These are phyloP conservation scores for Pseudonectria buxi DNA, from an alignment of 2,329 filamentous ascomycete species.

Conservation along the genomic window DNA sequence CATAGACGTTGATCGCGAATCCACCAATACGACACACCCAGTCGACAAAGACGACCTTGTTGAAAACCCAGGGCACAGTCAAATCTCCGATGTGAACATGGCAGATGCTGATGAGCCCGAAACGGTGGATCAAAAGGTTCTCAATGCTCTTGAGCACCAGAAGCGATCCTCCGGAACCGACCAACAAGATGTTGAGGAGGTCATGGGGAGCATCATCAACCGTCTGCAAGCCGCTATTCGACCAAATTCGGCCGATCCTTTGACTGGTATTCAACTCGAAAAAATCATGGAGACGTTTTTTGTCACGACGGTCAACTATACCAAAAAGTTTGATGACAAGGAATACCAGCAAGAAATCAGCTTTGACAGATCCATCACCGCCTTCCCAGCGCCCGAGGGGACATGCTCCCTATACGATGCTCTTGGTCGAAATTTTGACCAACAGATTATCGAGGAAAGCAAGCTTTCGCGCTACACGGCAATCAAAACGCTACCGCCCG, in stretches of 20 bases:
- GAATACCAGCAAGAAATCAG: constrained; percentile 37
- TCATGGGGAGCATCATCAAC: constrained; percentile 87
- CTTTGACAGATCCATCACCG: constrained; percentile 58
- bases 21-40: constrained; percentile 1
- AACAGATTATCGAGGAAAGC: constrained; percentile 64
- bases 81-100: constrained; percentile 22
- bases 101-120: constrained; percentile 24
- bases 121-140: constrained; percentile 40
- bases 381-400: constrained; percentile 46
- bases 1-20: not conserved
- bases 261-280: constrained; percentile 71
- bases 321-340: constrained; percentile 42
- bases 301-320: constrained; percentile 54
- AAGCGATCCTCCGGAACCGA: constrained; percentile 47
- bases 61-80: not conserved
- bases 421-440: constrained; percentile 78
- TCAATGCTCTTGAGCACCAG: constrained; percentile 38
- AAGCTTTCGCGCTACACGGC: constrained; percentile 59
- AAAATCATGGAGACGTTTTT: constrained; percentile 66
- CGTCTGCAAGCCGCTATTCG: constrained; percentile 85
- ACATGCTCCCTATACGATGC: constrained; percentile 69
- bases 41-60: constrained; percentile 6
- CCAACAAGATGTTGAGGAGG: constrained; percentile 94
- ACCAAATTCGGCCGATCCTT: constrained; percentile 54
- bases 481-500: constrained; percentile 69